Conservation (phyloP, 140 eudicot species). For the Stevia rebaudiana region DNA sequence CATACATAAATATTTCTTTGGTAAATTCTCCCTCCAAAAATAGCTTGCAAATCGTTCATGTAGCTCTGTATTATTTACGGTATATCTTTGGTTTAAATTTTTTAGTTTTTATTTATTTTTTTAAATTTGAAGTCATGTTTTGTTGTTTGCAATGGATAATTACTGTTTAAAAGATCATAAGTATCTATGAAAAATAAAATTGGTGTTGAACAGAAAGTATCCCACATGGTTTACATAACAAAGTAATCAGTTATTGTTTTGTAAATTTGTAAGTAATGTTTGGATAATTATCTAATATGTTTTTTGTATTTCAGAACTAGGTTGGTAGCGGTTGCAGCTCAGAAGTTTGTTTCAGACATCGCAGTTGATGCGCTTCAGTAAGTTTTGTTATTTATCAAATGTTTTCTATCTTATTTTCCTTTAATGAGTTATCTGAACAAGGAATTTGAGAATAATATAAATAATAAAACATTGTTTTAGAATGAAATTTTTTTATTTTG, state of each 20-base stretch:
- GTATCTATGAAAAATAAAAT: too few relatives aligned
- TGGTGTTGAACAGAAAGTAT: background rate
- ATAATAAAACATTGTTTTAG: background rate
- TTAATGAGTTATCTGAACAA: background rate
- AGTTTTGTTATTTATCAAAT: slow-evolving; percentile 14
- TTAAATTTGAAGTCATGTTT: too few relatives aligned
- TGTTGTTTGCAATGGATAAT: background rate
- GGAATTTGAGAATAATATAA: background rate
- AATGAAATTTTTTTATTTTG: background rate
- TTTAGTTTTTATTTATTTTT: too few relatives aligned
- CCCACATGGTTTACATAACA: background rate
- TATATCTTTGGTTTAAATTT: too few relatives aligned
- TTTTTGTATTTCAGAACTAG: slow-evolving; percentile 47
- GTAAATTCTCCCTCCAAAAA: too few relatives aligned
- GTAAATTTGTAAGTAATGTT: background rate
- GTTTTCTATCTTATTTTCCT: background rate
- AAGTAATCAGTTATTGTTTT: background rate
- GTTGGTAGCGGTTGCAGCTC: slow-evolving; percentile 94
- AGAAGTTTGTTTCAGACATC: slow-evolving; percentile 78
- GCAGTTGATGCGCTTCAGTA: slow-evolving; percentile 94
- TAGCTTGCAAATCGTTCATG: too few relatives aligned
- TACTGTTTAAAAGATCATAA: background rate
- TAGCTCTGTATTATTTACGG: background rate
- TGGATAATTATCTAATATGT: background rate
- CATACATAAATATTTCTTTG: too few relatives aligned